These are phyloP conservation scores for Neolentinus lepideus DNA, from an alignment of 1,284 basidiomycete genomes.

Conservation along the genomic window DNA sequence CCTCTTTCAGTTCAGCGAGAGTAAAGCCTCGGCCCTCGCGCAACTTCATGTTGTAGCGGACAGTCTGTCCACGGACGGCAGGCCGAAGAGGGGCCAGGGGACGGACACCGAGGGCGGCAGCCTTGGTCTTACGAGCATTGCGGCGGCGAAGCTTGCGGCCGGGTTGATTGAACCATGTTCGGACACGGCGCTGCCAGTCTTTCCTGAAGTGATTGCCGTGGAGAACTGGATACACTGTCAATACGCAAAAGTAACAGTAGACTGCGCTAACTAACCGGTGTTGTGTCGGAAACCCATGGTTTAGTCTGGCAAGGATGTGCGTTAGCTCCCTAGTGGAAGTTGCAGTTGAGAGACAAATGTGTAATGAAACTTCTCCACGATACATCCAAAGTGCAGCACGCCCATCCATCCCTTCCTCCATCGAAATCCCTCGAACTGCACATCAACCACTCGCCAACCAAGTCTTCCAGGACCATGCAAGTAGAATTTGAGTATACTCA, in stretches of 20 bases:
- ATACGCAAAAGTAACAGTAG: constrained; percentile 7
- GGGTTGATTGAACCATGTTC: constrained; percentile 99
- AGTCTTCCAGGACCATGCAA: constrained; percentile 13
- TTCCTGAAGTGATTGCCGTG: constrained; percentile 97
- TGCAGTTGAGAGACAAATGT: constrained; percentile 9
- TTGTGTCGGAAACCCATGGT: constrained; percentile 76
- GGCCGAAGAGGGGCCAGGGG: constrained; percentile 92
- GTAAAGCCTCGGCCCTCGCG: constrained; percentile 98
- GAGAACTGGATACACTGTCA: constrained; percentile 49
- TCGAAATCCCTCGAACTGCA: constrained; percentile 12
- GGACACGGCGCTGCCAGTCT: constrained; percentile 94
- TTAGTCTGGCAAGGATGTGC: constrained; percentile 17
- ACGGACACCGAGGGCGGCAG: constrained; percentile 87
- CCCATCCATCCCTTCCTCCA: constrained; percentile 25
- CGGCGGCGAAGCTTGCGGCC: constrained; percentile 97
- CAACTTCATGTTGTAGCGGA: constrained; percentile 98
- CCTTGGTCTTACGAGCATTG: constrained; percentile 89
- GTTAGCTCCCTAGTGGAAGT: constrained; percentile 10
- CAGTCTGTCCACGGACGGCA: constrained; percentile 93
- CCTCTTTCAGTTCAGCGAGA: constrained; percentile 91
- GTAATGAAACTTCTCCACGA: constrained; percentile 11
- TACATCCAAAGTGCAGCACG: constrained; percentile 21
- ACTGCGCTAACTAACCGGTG: constrained; percentile 51
- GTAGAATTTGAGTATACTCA: constrained; percentile 21
- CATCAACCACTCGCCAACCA: constrained; percentile 11